phyloP scores from a whole-genome alignment of 1,139 yeast genomes.

The Maudiozyma humilis region DNA sequence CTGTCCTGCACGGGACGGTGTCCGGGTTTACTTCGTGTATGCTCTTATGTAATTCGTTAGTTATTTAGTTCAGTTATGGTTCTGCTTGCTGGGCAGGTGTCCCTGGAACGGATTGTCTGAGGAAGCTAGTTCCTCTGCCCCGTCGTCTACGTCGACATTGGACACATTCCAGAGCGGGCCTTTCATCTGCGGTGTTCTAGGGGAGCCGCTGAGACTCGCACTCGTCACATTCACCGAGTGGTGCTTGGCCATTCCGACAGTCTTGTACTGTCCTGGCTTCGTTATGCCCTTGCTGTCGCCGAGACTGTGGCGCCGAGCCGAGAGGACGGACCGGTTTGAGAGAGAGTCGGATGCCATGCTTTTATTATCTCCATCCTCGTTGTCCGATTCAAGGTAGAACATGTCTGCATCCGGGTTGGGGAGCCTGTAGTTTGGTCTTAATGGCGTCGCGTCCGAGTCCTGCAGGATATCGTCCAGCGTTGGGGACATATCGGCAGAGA shows the following conservation, averaged over 20 bases:
- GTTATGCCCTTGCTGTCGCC: not conserved
- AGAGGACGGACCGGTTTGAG: not conserved
- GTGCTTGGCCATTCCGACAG: not conserved
- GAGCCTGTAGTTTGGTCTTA: not conserved
- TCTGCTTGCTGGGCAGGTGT: too few relatives aligned
- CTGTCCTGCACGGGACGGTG: too few relatives aligned
- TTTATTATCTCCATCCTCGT: not conserved
- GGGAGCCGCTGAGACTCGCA: conserved; percentile 1
- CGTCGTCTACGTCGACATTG: conserved; percentile 6
- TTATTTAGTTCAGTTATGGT: too few relatives aligned
- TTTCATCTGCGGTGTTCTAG: not conserved
- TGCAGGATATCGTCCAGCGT: not conserved
- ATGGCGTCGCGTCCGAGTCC: not conserved
- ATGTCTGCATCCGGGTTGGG: not conserved
- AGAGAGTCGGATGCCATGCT: not conserved
- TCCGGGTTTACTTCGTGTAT: too few relatives aligned
- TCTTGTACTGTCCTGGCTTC: not conserved
- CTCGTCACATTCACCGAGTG: not conserved
- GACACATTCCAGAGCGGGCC: not conserved
- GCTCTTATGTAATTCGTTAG: too few relatives aligned
- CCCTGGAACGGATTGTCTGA: too few relatives aligned
- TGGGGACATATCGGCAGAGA: not conserved
- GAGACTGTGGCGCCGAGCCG: conserved; percentile 5
- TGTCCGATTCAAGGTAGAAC: conserved; percentile 2
- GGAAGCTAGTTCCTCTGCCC: not conserved